A percentile compares a stretch with the other conserved stretches of the same genome.
These are phyloP conservation scores for Theobroma cacao DNA, from an alignment of 345 rosid genomes.

Conservation along the genomic window DNA sequence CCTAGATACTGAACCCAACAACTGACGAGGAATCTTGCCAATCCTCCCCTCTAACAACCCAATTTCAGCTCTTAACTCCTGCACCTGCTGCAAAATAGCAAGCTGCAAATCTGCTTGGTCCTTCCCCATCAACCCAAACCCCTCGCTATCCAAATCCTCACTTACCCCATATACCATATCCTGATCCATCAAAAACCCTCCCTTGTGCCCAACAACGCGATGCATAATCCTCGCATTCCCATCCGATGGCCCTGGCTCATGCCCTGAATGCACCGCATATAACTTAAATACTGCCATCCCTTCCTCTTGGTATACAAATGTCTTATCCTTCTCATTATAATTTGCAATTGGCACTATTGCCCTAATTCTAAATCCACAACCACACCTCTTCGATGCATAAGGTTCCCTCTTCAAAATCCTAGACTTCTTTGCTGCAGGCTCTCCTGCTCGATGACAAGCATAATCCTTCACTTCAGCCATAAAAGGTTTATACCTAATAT, in stretches of 20 bases:
- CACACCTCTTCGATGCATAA: conserved; percentile 92
- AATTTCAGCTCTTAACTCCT: conserved; percentile 69
- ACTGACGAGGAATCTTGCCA: conserved; percentile 53
- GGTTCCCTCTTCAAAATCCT: conserved; percentile 96
- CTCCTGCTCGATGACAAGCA: conserved; percentile 99
- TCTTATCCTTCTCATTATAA: conserved; percentile 93
- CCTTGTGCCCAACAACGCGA: conserved; percentile 89
- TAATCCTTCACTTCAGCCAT: conserved; percentile 99
- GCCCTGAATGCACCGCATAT: conserved; percentile 98
- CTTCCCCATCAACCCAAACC: conserved; percentile 61
- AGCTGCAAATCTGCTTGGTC: conserved; percentile 69
- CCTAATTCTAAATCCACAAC: conserved; percentile 94
- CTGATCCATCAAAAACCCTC: conserved; percentile 67
- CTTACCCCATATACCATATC: conserved; percentile 81
- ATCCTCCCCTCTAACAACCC: conserved; percentile 70
- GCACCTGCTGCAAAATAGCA: conserved; percentile 72
- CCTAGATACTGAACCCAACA: conserved; percentile 66
- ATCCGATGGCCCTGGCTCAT: conserved; percentile 94
- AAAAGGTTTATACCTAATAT: conserved; percentile 92
- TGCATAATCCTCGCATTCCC: conserved; percentile 99
- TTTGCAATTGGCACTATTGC: conserved; percentile 94
- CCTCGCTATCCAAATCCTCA: conserved; percentile 76
- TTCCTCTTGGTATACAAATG: conserved; percentile 93
- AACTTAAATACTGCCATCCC: conserved; percentile 90
- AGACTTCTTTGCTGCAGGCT: conserved; percentile 83